Conservation (phyloP, 345 rosid genomes). For the Eucalyptus erythrocorys region DNA sequence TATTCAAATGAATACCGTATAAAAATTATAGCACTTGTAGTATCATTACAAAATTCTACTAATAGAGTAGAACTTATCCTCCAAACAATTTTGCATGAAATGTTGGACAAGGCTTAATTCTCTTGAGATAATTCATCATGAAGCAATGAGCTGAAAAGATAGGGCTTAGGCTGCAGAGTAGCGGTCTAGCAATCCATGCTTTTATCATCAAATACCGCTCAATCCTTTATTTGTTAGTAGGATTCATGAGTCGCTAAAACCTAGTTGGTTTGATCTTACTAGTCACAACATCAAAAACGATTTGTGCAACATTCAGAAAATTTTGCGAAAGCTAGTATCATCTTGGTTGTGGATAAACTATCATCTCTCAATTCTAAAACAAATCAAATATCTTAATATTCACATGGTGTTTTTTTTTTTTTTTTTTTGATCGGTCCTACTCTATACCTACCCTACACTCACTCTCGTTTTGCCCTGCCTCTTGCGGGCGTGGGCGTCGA, state of each 20-base stretch:
- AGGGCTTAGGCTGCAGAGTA: rapidly evolving
- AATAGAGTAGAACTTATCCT: neutral
- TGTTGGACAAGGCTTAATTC: neutral
- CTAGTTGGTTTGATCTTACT: neutral
- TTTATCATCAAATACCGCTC: neutral
- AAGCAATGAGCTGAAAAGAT: neutral
- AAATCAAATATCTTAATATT: too few relatives aligned
- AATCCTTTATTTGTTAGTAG: neutral
- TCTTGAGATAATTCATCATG: neutral
- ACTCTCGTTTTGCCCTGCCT: too few relatives aligned
- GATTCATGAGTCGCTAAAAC: neutral
- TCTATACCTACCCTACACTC: too few relatives aligned
- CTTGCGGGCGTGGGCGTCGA: too few relatives aligned
- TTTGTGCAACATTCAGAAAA: neutral
- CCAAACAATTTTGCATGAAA: neutral
- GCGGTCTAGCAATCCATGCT: neutral
- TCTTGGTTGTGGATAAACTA: too few relatives aligned
- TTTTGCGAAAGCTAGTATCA: neutral
- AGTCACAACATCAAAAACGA: constrained; percentile 7
- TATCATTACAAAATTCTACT: neutral
- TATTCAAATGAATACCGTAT: rapidly evolving
- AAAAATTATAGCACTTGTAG: neutral
- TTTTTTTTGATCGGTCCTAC: too few relatives aligned
- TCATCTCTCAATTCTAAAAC: neutral
- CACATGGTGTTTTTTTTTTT: too few relatives aligned